Base-by-base conservation (phyloP, 495 filamentous ascomycete species). In the Tuber magnatum region DNA sequence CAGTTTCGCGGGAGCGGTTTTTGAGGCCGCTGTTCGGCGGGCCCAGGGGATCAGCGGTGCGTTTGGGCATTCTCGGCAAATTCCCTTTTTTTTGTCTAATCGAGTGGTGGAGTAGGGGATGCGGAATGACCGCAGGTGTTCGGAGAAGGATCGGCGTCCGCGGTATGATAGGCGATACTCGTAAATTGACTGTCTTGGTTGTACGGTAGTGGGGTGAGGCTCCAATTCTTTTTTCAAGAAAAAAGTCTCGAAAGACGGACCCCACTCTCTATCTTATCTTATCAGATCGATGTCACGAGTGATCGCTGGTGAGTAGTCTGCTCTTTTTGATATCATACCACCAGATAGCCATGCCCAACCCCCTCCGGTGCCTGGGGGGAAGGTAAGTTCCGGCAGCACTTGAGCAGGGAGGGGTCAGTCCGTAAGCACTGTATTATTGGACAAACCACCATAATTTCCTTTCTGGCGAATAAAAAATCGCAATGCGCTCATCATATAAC, bases 21-120 rank as follows among this genome's bases (percentile, higher is more conserved):
- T 87, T 87, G 74, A 86, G 83, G 9, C 83, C 79, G 40, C 77
- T 77, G 3, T 72, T 41, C 22, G 79, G 74, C 69, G 80, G 74
- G 68, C 28, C 46, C 22, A 28, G 56, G 9, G 71, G 72, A 0
- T 88, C 86, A 12, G 81, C 86, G 8, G 85, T 68, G 35, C 86
- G 83, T 77, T 88, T 88, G 1, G 81, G 80, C 82, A 83, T 83
- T 73, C 32, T 65, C 12, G 18, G 32, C 14, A 40, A 40, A 40
- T 40, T 65, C 5, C 3, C 28, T 65, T 32, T 65, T 61, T 61
- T 68, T 72, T n/a, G 73, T 38, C 22, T 20, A 20, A 51, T 43
- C 41, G 32, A 70, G 43, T 22, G 14, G 39, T 35, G 12, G 6
- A 20, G 72, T 12, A 38, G 48, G 61, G 12, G 22, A 44, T 7